These are phyloP conservation scores for Dryas alaskensis DNA, from an alignment of 306 rosid species.

Conservation along the genomic window DNA sequence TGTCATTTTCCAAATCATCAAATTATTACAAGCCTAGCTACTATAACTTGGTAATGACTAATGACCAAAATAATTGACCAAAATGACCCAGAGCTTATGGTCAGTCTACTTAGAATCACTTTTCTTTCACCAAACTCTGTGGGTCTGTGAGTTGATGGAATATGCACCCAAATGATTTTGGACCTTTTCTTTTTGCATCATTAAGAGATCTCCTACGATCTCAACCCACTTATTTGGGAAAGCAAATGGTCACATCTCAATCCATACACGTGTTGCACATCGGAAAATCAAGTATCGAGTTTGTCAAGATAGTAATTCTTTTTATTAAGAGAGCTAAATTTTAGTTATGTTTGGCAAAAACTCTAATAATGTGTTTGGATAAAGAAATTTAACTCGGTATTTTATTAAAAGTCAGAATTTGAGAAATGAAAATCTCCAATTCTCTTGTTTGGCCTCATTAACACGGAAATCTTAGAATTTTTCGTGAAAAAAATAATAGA, in stretches of 20 bases:
- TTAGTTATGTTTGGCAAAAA: too few relatives aligned
- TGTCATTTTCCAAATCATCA: slow-evolving; percentile 21
- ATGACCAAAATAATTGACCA: slow-evolving; percentile 16
- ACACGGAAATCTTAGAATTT: too few relatives aligned
- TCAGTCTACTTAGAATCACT: slow-evolving; percentile 3
- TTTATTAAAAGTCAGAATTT: too few relatives aligned
- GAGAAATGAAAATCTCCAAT: too few relatives aligned
- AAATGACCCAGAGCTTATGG: neutral
- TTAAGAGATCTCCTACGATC: slow-evolving; percentile 6
- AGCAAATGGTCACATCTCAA: neutral
- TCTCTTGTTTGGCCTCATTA: too few relatives aligned
- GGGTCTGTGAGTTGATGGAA: neutral
- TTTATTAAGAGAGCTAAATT: too few relatives aligned
- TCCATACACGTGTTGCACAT: too few relatives aligned
- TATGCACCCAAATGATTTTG: slow-evolving; percentile 11
- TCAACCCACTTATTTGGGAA: slow-evolving; percentile 20
- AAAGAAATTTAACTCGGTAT: too few relatives aligned
- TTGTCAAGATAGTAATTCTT: neutral
- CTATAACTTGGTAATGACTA: slow-evolving; percentile 15
- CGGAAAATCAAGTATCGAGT: neutral
- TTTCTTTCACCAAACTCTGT: neutral
- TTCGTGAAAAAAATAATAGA: too few relatives aligned
- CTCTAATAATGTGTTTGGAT: too few relatives aligned
- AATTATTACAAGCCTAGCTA: slow-evolving; percentile 11
- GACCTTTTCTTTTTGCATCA: neutral